Evolutionary conservation across 1,284 basidiomycete genomes (phyloP).

Genomic region (Marasmius tenuissimus): DNA sequence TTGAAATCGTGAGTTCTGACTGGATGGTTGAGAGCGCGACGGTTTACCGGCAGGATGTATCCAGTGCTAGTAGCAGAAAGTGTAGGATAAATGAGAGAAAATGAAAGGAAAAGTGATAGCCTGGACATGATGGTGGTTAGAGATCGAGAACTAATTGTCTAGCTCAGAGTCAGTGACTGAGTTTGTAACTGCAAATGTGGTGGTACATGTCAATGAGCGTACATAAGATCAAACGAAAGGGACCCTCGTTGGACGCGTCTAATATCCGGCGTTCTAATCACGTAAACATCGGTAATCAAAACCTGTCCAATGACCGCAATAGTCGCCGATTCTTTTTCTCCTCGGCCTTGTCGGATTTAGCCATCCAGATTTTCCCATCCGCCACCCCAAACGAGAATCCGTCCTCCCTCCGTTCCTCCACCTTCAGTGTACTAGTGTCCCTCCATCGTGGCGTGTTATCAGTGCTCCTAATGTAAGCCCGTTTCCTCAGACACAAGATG

Average conservation of each 20-base stretch:
- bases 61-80: background rate
- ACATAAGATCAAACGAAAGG: too few relatives aligned
- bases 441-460: too few relatives aligned
- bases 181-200: too few relatives aligned
- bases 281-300: too few relatives aligned
- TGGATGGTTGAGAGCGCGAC: slow-evolving; percentile 2
- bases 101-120: background rate
- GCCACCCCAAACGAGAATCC: background rate
- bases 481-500: too few relatives aligned
- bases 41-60: slow-evolving; percentile 6
- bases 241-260: too few relatives aligned
- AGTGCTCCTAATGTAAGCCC: too few relatives aligned
- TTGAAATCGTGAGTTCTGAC: background rate
- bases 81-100: background rate
- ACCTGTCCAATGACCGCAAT: background rate
- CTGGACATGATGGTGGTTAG: slow-evolving; percentile 1
- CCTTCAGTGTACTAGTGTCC: slow-evolving; percentile 5
- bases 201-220: too few relatives aligned
- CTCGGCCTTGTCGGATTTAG: background rate
- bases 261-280: too few relatives aligned
- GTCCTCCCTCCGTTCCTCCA: background rate
- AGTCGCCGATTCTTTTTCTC: background rate
- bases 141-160: background rate
- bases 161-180: too few relatives aligned
- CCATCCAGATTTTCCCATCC: background rate